Evolutionary conservation across 2,329 filamentous ascomycete genomes (phyloP).

Genomic region (Coleophoma crateriformis): DNA sequence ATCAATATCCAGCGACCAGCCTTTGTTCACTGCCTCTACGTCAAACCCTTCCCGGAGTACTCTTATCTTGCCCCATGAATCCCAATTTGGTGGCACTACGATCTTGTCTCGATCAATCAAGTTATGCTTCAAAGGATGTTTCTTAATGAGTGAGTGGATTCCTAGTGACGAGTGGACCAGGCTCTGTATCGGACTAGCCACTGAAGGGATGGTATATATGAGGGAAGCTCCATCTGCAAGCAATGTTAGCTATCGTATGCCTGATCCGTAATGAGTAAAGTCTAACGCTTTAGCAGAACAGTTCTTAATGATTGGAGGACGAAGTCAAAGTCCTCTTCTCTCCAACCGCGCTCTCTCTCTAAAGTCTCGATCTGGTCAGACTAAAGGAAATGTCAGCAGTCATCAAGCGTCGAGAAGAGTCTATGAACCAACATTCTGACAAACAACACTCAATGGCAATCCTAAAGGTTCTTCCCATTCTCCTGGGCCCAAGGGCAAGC

Average conservation of each 20-base stretch:
- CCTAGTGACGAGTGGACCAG: slow-evolving; percentile 81
- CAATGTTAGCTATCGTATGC: not conserved
- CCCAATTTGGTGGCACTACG: slow-evolving; percentile 92
- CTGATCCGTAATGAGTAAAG: too few relatives aligned
- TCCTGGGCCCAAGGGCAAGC: slow-evolving; percentile 75
- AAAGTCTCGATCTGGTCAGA: slow-evolving; percentile 59
- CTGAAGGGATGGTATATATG: slow-evolving; percentile 76
- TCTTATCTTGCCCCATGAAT: slow-evolving; percentile 96
- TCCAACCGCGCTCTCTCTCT: slow-evolving; percentile 88
- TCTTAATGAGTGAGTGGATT: slow-evolving; percentile 77
- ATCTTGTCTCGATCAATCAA: slow-evolving; percentile 94
- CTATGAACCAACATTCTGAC: slow-evolving; percentile 68
- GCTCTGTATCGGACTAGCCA: slow-evolving; percentile 70
- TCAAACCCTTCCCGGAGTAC: slow-evolving; percentile 90
- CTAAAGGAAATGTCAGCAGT: slow-evolving; percentile 10
- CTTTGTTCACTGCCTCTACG: slow-evolving; percentile 76
- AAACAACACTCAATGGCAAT: slow-evolving; percentile 87
- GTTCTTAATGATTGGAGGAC: slow-evolving; percentile 91
- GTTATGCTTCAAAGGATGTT: slow-evolving; percentile 77
- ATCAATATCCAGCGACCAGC: slow-evolving; percentile 82
- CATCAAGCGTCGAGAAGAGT: slow-evolving; percentile 11
- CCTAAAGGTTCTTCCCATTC: slow-evolving; percentile 92
- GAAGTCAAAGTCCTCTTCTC: slow-evolving; percentile 94
- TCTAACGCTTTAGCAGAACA: slow-evolving; percentile 71
- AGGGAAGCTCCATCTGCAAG: slow-evolving; percentile 71